A percentile compares a stretch with the other conserved stretches of the same genome.
phyloP scores from a whole-genome alignment of 179 eudicot genomes.

The Actinidia arguta region DNA sequence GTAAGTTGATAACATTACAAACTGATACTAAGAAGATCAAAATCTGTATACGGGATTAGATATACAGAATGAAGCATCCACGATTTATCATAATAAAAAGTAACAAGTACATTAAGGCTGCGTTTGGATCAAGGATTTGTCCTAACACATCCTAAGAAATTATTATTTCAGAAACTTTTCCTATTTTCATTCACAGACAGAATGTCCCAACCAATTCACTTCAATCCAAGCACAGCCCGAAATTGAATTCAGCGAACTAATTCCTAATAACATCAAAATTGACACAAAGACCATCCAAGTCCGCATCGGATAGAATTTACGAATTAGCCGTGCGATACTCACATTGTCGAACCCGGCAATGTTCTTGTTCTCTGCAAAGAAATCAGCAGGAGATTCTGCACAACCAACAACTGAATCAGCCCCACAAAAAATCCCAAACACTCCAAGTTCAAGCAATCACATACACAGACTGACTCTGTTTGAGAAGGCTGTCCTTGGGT shows the following conservation, averaged over 20 bases:
- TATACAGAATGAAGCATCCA: no score
- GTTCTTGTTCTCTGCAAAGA: slow-evolving; percentile 95
- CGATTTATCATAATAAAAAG: no score
- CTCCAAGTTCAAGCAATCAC: not conserved
- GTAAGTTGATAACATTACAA: no score
- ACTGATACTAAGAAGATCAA: no score
- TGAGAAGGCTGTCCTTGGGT: slow-evolving; percentile 75
- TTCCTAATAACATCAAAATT: not conserved
- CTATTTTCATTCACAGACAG: no score
- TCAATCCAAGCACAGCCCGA: no score
- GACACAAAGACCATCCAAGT: not conserved
- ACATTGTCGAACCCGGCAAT: slow-evolving; percentile 99
- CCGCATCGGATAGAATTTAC: not conserved
- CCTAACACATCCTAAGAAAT: no score
- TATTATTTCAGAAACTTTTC: no score
- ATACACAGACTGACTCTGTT: slow-evolving; percentile 60
- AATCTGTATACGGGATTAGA: no score
- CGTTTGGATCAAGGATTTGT: no score
- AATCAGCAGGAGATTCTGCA: slow-evolving; percentile 49
- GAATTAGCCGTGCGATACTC: slow-evolving; percentile 25
- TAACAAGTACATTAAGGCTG: no score
- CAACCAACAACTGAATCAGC: slow-evolving; percentile 16
- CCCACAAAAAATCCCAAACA: not conserved
- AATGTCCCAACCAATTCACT: no score
- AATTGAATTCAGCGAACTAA: not conserved